These are phyloP conservation scores for Capronia epimyces DNA, from an alignment of 2,329 filamentous ascomycete species.

Conservation along the genomic window DNA sequence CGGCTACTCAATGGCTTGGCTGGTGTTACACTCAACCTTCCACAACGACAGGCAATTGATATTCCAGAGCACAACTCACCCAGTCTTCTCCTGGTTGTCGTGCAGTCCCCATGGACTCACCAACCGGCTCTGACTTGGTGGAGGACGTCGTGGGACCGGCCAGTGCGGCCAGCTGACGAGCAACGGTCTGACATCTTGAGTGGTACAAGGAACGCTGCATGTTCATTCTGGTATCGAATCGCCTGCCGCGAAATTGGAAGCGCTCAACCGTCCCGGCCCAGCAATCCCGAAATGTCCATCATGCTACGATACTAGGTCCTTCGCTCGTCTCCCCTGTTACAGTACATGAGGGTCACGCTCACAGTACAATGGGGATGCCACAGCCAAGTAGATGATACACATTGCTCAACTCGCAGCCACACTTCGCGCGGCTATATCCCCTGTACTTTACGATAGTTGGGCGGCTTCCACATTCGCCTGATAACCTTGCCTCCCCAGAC, in stretches of 20 bases:
- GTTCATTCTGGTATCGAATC: slow-evolving; percentile 8
- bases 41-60: slow-evolving; percentile 1
- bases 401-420: not conserved
- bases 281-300: not conserved
- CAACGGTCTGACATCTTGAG: not conserved
- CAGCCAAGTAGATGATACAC: not conserved
- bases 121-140: not conserved
- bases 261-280: not conserved
- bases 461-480: slow-evolving; percentile 77
- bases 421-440: slow-evolving; percentile 29
- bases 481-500: slow-evolving; percentile 84
- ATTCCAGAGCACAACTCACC: not conserved
- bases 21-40: slow-evolving; percentile 1
- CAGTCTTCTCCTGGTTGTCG: not conserved
- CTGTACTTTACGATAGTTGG: slow-evolving; percentile 84
- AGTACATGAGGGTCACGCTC: not conserved
- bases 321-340: not conserved
- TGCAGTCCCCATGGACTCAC: not conserved
- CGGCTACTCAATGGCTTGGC: not conserved
- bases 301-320: not conserved
- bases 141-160: not conserved
- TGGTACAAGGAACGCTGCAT: slow-evolving; percentile 9
- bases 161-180: not conserved
- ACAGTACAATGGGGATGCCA: not conserved
- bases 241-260: not conserved